phyloP scores from a whole-genome alignment of 345 rosid genomes.

The Murraya koenigii region DNA sequence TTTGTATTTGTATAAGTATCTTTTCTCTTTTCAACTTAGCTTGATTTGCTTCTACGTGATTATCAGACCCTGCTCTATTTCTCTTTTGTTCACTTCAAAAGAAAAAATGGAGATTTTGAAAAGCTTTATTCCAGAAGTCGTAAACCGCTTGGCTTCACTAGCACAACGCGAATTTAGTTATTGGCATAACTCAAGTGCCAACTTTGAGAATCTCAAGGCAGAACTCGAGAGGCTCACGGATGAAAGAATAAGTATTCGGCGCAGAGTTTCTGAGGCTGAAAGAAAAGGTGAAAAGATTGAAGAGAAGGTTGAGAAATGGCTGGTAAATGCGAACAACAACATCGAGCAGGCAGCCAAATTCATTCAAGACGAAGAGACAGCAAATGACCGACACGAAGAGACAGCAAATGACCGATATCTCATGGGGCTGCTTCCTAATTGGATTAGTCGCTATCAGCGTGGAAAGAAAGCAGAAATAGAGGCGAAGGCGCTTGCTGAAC shows the following conservation, averaged over 20 bases:
- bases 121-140: not conserved
- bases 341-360: not conserved
- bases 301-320: too few species aligned
- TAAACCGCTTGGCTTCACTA: not conserved
- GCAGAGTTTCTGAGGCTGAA: not conserved
- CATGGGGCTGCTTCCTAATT: slow-evolving; percentile 13
- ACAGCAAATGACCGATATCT: not conserved
- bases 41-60: too few species aligned
- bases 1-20: too few species aligned
- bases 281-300: not conserved
- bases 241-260: not conserved
- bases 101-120: too few species aligned
- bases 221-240: not conserved
- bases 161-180: not conserved
- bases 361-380: not conserved
- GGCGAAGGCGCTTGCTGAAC: not conserved
- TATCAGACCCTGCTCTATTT: too few species aligned
- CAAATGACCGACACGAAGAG: not conserved
- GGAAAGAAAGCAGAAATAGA: slow-evolving; percentile 12
- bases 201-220: not conserved
- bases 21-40: too few species aligned
- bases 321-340: not conserved
- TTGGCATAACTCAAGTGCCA: not conserved
- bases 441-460: not conserved
- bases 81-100: too few species aligned